A percentile compares a stretch with the other conserved stretches of the same genome.
These are phyloP conservation scores for Epichloe uncinata DNA, from an alignment of 2,329 filamentous ascomycete genomes.

Conservation along the genomic window DNA sequence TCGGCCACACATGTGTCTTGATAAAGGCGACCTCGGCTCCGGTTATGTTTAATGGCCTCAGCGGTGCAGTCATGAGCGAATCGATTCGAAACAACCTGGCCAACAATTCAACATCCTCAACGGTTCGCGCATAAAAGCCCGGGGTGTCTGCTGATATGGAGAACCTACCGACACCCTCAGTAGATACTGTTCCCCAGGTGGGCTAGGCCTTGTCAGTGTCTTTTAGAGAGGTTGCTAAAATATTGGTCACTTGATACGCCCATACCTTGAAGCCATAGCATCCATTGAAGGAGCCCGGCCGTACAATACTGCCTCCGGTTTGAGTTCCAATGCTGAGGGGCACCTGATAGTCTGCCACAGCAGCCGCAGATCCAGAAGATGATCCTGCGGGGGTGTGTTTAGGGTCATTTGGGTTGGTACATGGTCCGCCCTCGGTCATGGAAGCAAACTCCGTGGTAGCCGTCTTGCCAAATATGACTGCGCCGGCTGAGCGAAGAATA, in stretches of 20 bases:
- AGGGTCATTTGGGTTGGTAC: slow-evolving; percentile 52
- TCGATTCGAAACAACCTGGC: slow-evolving; percentile 42
- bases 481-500: slow-evolving; percentile 39
- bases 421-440: slow-evolving; percentile 38
- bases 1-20: slow-evolving; percentile 38
- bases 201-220: slow-evolving; percentile 20
- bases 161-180: slow-evolving; percentile 48
- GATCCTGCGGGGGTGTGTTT: slow-evolving; percentile 55
- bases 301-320: slow-evolving; percentile 50
- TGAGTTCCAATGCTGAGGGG: slow-evolving; percentile 51
- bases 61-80: slow-evolving; percentile 21
- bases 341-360: slow-evolving; percentile 50
- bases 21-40: slow-evolving; percentile 40
- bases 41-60: slow-evolving; percentile 20
- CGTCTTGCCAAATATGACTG: slow-evolving; percentile 36
- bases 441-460: slow-evolving; percentile 53
- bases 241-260: background rate
- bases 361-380: slow-evolving; percentile 52
- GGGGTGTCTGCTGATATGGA: slow-evolving; percentile 48
- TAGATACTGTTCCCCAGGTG: slow-evolving; percentile 48
- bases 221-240: background rate
- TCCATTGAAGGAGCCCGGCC: slow-evolving; percentile 52
- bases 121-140: slow-evolving; percentile 43
- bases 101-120: slow-evolving; percentile 45
- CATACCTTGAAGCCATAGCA: slow-evolving; percentile 44